Percentiles rank a stretch among this genome's conserved stretches.
phyloP scores from a whole-genome alignment of 192 early-diverging fungal species.

The Backusella luteola region DNA sequence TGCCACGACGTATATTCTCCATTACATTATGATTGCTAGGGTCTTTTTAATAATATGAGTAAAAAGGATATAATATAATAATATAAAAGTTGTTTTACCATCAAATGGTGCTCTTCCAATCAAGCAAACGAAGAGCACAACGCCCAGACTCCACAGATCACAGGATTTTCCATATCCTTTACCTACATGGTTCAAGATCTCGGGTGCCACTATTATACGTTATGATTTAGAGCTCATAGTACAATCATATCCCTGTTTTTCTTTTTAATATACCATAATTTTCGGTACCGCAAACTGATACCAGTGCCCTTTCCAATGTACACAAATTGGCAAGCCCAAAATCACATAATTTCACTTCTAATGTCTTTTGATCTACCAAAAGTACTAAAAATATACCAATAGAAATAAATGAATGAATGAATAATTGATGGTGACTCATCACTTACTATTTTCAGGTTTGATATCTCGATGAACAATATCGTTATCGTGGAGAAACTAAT shows the following conservation, averaged over 20 bases:
- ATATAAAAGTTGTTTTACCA: neutral
- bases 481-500: constrained; percentile 74
- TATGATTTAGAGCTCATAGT: constrained; percentile 14
- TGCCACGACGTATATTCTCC: constrained; percentile 42
- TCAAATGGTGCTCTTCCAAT: constrained; percentile 90
- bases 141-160: constrained; percentile 95
- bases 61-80: neutral
- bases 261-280: constrained; percentile 53
- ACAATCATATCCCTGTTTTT: neutral
- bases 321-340: constrained; percentile 83
- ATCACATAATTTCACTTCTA: constrained; percentile 85
- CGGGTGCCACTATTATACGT: constrained; percentile 26
- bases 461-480: constrained; percentile 91
- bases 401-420: neutral
- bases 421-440: neutral
- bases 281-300: constrained; percentile 84
- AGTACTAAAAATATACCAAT: constrained; percentile 29
- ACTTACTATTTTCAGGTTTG: constrained; percentile 70
- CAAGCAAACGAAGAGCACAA: constrained; percentile 89
- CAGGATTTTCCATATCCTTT: constrained; percentile 11
- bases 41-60: neutral
- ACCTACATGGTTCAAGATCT: neutral
- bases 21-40: neutral
- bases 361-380: constrained; percentile 41
- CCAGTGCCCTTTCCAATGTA: neutral